Base-by-base conservation (phyloP, 1,284 basidiomycete species). In the Sutorius eximius region DNA sequence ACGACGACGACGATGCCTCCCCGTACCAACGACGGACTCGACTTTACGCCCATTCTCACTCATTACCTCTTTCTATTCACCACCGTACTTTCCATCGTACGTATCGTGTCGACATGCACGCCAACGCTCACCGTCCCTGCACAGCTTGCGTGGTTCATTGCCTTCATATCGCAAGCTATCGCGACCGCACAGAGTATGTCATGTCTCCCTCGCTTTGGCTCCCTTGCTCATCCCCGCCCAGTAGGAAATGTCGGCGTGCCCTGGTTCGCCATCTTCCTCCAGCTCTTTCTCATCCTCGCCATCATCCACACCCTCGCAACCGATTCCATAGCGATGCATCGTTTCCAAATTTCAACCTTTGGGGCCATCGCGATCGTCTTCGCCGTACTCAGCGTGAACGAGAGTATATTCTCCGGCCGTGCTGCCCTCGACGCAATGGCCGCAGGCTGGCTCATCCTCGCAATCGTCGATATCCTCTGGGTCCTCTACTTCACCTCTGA, bases 401-500 rank as follows among this genome's bases (percentile, higher is more conserved):
- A 75, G 60, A 83, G 81, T 62, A 85, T 91, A 59, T 90, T 83
- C 68, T 61, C 76, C 7, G 62, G 69, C 36, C 53, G 56, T 15
- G 75, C 82, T n/a, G 73, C 91, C 6, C 73, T 82, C 53, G 83
- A 89, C 59, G 93, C 95, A 6, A 86, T 93, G 77, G 91, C 89
- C 29, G 94, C 92, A 6, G 96, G 96, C 59, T 98, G 93, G 91
- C 83, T 99, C 65, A 83, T 99, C 59, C 83, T 96, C 52, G 81
- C 93, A 33, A 83, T 98, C 58, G 91, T 95, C 58, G 75, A 97
- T 79, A 90, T 98, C 68, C 73, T 98, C 58, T 98, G 95, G 95
- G 83, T 97, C 20, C 82, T 98, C 59, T 98, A 93, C 79, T 93
- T 99, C 71, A 96, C 95, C 5, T 90, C 94, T 1, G 95, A 98